Conservation (phyloP, 2,329 filamentous ascomycete species). For the Ilyonectria destructans region DNA sequence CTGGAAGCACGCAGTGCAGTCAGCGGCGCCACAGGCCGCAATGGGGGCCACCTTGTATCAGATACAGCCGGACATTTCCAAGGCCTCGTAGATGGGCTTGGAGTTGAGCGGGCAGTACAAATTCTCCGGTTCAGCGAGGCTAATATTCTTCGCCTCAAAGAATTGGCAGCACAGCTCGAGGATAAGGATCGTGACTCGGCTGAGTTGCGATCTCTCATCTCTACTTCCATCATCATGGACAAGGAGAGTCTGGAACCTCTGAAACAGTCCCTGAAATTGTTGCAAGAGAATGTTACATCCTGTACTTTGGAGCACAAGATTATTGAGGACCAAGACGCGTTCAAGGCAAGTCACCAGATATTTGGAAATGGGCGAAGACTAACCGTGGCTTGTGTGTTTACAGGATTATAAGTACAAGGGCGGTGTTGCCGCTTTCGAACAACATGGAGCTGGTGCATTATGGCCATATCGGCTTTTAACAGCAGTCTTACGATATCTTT, state of each 20-base stretch:
- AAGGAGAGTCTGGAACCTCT: not conserved
- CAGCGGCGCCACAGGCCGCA: constrained; percentile 50
- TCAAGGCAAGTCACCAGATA: constrained; percentile 39
- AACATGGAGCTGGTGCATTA: constrained; percentile 60
- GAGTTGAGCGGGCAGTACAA: constrained; percentile 55
- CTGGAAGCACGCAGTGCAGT: constrained; percentile 47
- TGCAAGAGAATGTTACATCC: not conserved
- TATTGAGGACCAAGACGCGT: constrained; percentile 5
- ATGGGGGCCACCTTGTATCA: constrained; percentile 47
- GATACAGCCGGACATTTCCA: constrained; percentile 57
- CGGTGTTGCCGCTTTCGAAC: constrained; percentile 52
- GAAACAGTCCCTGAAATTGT: constrained; percentile 6
- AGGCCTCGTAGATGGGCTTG: constrained; percentile 49
- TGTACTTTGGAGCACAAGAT: not conserved
- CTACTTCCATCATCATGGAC: constrained; percentile 13
- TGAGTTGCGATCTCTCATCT: constrained; percentile 24
- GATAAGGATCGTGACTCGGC: constrained; percentile 10
- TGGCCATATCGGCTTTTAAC: constrained; percentile 66
- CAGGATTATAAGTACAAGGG: constrained; percentile 14
- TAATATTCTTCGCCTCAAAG: constrained; percentile 24
- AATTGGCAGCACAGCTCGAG: constrained; percentile 17
- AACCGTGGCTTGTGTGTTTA: too few relatives aligned
- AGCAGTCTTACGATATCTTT: constrained; percentile 56
- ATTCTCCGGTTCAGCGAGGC: constrained; percentile 59
- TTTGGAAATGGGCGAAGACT: not conserved